A percentile compares a stretch with the other conserved stretches of the same genome.
Conservation (phyloP, 148 eudicot species). For the Rheum nobile region DNA sequence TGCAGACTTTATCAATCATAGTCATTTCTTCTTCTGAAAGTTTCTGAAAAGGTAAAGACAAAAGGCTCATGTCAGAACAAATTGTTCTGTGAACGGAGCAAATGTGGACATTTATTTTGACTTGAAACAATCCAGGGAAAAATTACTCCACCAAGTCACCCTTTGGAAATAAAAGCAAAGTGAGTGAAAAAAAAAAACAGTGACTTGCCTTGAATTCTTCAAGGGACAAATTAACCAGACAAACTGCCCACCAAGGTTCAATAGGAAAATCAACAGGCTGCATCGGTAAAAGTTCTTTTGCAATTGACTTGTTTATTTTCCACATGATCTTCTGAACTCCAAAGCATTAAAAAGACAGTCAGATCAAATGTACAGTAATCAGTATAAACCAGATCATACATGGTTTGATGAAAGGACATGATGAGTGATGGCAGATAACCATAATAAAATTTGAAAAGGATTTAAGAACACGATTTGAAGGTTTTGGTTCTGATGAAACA, state of each 20-base stretch:
- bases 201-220: slow-evolving; percentile 89
- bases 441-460: not conserved
- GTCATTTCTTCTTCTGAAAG: slow-evolving; percentile 96
- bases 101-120: not conserved
- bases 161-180: not conserved
- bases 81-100: not conserved
- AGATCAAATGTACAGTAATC: slow-evolving; percentile 8
- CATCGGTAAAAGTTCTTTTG: slow-evolving; percentile 81
- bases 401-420: not conserved
- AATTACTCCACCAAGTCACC: not conserved
- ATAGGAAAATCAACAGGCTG: slow-evolving; percentile 78
- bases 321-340: slow-evolving; percentile 94
- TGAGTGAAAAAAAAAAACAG: not conserved
- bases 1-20: slow-evolving; percentile 91
- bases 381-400: not conserved
- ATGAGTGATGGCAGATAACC: not conserved
- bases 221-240: slow-evolving; percentile 89
- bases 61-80: not conserved
- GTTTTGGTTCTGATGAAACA: not conserved
- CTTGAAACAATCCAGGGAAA: not conserved
- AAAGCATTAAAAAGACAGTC: slow-evolving; percentile 19
- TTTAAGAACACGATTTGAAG: not conserved
- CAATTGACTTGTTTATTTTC: slow-evolving; percentile 97
- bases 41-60: slow-evolving; percentile 44
- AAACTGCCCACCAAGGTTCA: slow-evolving; percentile 99